phyloP scores from a whole-genome alignment of 2,329 filamentous ascomycete genomes.

The Tolypocladium album region DNA sequence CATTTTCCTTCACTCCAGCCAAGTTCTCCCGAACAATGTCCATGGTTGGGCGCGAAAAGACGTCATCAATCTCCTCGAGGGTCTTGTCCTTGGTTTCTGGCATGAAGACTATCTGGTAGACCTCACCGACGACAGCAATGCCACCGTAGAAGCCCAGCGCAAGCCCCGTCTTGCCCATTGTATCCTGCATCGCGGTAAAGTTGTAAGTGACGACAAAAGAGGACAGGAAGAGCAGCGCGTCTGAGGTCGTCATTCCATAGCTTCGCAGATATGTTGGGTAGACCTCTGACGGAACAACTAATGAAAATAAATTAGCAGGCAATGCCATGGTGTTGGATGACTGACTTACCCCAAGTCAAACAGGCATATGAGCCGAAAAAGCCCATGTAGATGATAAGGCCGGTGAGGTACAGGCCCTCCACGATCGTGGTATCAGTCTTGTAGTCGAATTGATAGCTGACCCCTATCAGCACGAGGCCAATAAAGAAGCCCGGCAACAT shows the following conservation, averaged over 20 bases:
- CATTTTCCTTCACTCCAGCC: constrained; percentile 21
- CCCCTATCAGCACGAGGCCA: constrained; percentile 55
- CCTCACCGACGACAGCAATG: constrained; percentile 58
- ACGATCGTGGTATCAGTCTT: constrained; percentile 33
- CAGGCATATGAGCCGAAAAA: constrained; percentile 59
- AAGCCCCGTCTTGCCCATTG: constrained; percentile 56
- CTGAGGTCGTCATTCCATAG: constrained; percentile 64
- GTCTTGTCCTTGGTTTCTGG: constrained; percentile 60
- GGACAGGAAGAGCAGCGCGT: constrained; percentile 57
- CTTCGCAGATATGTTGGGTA: constrained; percentile 63
- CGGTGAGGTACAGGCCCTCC: constrained; percentile 53
- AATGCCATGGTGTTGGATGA: neutral
- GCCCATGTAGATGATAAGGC: constrained; percentile 57
- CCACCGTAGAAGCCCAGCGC: constrained; percentile 64
- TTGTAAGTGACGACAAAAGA: constrained; percentile 69
- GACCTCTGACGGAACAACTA: constrained; percentile 54
- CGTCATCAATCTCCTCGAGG: constrained; percentile 60
- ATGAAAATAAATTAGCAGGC: neutral
- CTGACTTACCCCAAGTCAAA: constrained; percentile 39
- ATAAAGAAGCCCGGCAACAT: constrained; percentile 66
- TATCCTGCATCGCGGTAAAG: constrained; percentile 57
- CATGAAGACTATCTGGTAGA: constrained; percentile 68
- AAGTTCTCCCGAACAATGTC: constrained; percentile 52
- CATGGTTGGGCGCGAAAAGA: constrained; percentile 53
- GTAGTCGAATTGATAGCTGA: constrained; percentile 46